phyloP scores from a whole-genome alignment of 2,329 filamentous ascomycete genomes.

The Fusarium guadeloupense region DNA sequence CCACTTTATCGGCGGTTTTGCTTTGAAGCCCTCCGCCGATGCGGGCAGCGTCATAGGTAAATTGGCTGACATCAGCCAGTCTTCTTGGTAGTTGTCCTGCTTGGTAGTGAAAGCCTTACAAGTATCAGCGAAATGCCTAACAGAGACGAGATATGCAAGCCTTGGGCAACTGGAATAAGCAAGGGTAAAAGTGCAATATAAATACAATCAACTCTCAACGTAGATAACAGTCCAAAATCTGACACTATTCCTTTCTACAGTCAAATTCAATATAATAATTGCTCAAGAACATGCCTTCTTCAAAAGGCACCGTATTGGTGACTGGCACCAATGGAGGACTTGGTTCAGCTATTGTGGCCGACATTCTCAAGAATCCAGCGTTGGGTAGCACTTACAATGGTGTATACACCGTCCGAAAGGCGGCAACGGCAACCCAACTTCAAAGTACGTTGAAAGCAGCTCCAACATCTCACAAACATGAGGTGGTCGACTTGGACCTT shows the following conservation, averaged over 20 bases:
- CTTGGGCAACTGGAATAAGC: neutral
- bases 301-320: constrained; percentile 47
- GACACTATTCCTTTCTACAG: no score
- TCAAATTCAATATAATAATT: no score
- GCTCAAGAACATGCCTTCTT: constrained; percentile 16
- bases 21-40: no score
- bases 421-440: constrained; percentile 44
- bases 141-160: constrained; percentile 4
- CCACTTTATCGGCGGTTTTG: no score
- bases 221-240: neutral
- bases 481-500: constrained; percentile 49
- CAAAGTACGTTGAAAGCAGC: constrained; percentile 37
- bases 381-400: constrained; percentile 47
- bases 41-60: neutral
- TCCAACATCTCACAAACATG: constrained; percentile 42
- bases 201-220: neutral
- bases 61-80: constrained; percentile 41
- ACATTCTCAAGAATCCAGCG: constrained; percentile 43
- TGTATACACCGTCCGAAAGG: constrained; percentile 50
- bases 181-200: constrained; percentile 18
- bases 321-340: constrained; percentile 54
- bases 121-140: constrained; percentile 9
- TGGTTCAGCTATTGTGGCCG: constrained; percentile 47
- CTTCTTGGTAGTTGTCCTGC: constrained; percentile 9
- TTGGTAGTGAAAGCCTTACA: neutral